Evolutionary conservation across 768 basidiomycete genomes (phyloP).

Genomic region (Termitomyces sp.): DNA sequence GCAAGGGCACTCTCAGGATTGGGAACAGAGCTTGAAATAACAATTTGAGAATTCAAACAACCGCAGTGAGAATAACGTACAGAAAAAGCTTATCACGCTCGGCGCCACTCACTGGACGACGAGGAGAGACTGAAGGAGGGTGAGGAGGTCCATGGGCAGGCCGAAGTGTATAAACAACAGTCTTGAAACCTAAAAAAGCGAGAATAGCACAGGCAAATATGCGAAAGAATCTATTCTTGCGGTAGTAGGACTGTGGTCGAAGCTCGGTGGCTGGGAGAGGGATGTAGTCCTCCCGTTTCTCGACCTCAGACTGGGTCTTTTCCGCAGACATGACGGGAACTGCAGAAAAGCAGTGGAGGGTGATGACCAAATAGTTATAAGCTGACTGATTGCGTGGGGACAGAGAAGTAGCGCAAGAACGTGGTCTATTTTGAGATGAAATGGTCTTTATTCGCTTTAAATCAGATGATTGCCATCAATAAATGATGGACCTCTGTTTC

Average conservation of each 20-base stretch:
- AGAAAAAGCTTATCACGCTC: conserved; percentile 19
- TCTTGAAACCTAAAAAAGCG: conserved; percentile 9
- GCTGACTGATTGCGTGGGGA: background rate
- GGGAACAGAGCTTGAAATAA: conserved; percentile 45
- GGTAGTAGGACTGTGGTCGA: background rate
- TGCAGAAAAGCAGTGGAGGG: background rate
- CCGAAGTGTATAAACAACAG: background rate
- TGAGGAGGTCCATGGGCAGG: background rate
- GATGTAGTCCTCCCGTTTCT: conserved; percentile 10
- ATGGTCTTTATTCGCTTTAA: too few species aligned
- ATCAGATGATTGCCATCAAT: too few species aligned
- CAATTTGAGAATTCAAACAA: background rate
- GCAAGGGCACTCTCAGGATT: conserved; percentile 52
- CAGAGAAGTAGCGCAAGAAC: too few species aligned
- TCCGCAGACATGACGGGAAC: conserved; percentile 12
- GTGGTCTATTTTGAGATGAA: background rate
- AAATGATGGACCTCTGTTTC: conserved; percentile 50
- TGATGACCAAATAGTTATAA: background rate
- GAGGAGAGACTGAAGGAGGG: background rate
- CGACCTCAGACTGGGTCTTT: conserved; percentile 6
- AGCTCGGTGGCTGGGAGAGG: conserved; percentile 6
- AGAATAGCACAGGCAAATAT: conserved; percentile 3
- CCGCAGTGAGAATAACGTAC: conserved; percentile 9
- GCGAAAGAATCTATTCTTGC: conserved; percentile 10
- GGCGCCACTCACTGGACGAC: conserved; percentile 4